A percentile compares a stretch with the other conserved stretches of the same genome.
phyloP scores from a whole-genome alignment of 2,329 filamentous ascomycete species.

The Zymoseptoria ardabiliae region DNA sequence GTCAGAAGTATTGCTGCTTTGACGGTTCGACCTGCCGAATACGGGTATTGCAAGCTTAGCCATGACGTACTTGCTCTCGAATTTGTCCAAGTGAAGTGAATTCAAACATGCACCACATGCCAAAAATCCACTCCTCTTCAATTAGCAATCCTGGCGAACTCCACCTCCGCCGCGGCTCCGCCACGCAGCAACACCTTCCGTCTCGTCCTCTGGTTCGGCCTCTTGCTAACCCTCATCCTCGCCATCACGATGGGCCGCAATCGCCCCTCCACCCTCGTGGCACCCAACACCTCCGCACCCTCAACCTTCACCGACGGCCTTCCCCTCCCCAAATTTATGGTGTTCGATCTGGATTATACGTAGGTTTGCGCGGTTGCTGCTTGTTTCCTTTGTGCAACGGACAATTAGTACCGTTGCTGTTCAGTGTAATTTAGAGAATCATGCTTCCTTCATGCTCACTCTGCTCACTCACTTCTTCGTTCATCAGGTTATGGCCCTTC shows the following conservation, averaged over 20 bases:
- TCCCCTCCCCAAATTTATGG: constrained; percentile 73
- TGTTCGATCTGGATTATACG: constrained; percentile 98
- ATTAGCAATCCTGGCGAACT: background rate
- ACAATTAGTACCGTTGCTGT: too few relatives aligned
- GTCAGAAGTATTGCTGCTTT: too few relatives aligned
- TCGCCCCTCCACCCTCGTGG: constrained; percentile 24
- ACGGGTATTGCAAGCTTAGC: background rate
- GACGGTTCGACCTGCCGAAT: too few relatives aligned
- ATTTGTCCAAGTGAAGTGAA: background rate
- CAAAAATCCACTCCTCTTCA: background rate
- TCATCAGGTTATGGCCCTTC: too few relatives aligned
- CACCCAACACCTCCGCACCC: constrained; percentile 36
- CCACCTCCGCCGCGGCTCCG: background rate
- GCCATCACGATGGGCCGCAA: constrained; percentile 15
- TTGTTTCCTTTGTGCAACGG: too few relatives aligned
- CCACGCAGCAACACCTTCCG: background rate
- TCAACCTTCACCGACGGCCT: constrained; percentile 57
- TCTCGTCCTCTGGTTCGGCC: constrained; percentile 2
- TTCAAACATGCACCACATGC: background rate
- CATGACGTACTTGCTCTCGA: background rate
- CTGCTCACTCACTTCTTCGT: too few relatives aligned
- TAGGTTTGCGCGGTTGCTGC: too few relatives aligned
- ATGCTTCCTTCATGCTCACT: too few relatives aligned
- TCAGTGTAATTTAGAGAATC: too few relatives aligned
- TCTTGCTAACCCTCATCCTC: constrained; percentile 5